Base-by-base conservation (phyloP, 805 yeast genomes). In the Torulaspora indica region DNA sequence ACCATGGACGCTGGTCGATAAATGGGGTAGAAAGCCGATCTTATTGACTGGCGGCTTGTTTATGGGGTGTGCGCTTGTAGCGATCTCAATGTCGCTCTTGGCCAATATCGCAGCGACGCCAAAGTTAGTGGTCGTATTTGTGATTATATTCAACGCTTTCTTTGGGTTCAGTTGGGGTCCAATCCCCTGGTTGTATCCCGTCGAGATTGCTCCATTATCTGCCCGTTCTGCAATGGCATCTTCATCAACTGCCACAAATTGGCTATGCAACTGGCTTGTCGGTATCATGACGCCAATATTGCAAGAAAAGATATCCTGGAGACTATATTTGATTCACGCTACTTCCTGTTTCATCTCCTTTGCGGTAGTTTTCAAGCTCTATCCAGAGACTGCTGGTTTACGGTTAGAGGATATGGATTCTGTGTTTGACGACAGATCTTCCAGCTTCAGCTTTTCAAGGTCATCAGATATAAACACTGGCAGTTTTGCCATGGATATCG, bases 141-240 rank as follows among this genome's bases (percentile, higher is more conserved):
- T 89, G 13, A 75, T 89, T 42, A 66, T 86, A 12, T 86, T 81
- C 69, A 89, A 87, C 58, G 85, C 95, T 1, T 79, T 81, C 3
- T 89, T 89, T 67, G 96, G 96, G 13, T 80, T 79, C 57, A 81
- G 91, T 43, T 90, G 96, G 95, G 97, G 96, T 8, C 95, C 96
- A 3, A 81, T 89, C 43, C 95, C 95, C 9, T 88, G 96, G 96
- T 66, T 83, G 33, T 80, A 83, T 63, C 87, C 90, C 54, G 82
- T 86, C 48, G 96, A 87, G 66, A 87, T 90, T 38, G 75, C 89
- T 43, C 96, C 96, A 0, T 76, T 85, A 50, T 73, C 82, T 14
- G 87, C 88, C 8, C 76, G 97, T 42, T 87, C 95, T 3, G 85
- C 88, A 55, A 95, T 96, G 46, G 95, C 95, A 0, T 86, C 95